Evolutionary conservation across 352 stramenopile genomes (phyloP), one percentile per base, ranked within the genome.

Genomic region (Globisporangium barbulae): DNA sequence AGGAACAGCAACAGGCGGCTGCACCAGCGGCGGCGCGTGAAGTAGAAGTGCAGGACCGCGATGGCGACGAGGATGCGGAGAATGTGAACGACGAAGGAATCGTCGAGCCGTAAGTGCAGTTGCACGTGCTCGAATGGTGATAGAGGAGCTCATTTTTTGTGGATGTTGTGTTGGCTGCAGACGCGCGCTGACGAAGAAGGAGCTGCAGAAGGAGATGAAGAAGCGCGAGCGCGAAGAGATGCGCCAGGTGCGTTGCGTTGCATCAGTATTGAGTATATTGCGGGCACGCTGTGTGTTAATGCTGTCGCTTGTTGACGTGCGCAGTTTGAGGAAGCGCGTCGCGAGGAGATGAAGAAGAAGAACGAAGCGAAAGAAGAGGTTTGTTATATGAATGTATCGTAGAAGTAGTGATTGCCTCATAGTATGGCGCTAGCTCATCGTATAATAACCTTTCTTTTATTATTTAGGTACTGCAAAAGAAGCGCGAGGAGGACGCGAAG

Each of bases 181-280:
- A 21, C 72, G 71, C 61, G 70, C 71, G 44, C 86, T 89, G 79
- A 89, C 76, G 33, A 89, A 88, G 74, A 89, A 85, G 44, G 85
- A 91, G 65, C 64, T 93, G 53, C 76, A 87, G 61, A 91, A 91
- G 74, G 85, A 91, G 53, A 70, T 88, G 8, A 91, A 91, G 71
- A 81, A 78, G 59, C 82, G 76, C 44, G 85, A 93, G 70, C 75
- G 81, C 5, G 85, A 93, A 65, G 76, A 90, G 39, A 67, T 90
- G 58, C 85, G 85, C n/a, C 73, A 66, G 62, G 85, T 91, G 66
- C 2, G 71, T 42, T 9, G 12, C 19, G 33, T 39, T 21, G 6
- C 63, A 12, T 53, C 15, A 39, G 7, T 17, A 49, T 25, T 9
- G 52, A n/a, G 64, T 48, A 55, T 63, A 6, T 45, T 17, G 10